A percentile compares a stretch with the other conserved stretches of the same genome.
Conservation (phyloP, 1,139 yeast species). For the Suhomyces coccinellae region DNA sequence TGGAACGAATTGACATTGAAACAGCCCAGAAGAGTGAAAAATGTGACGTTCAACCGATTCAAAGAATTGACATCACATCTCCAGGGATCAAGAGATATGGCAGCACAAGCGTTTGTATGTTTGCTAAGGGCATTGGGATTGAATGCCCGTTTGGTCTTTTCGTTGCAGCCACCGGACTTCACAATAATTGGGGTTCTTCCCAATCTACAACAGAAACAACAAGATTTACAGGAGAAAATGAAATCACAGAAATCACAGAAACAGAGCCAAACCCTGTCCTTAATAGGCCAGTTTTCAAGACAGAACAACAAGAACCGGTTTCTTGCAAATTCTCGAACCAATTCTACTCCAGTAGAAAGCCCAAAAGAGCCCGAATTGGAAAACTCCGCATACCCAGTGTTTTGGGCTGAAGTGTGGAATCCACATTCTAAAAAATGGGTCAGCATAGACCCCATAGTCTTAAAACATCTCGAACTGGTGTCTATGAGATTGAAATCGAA, state of each 20-base stretch:
- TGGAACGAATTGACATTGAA: conserved; percentile 55
- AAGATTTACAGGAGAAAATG: conserved; percentile 4
- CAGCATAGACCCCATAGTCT: conserved; percentile 78
- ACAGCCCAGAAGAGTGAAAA: conserved; percentile 20
- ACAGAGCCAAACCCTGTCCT: not conserved
- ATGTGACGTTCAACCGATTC: conserved; percentile 42
- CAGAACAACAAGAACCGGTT: conserved; percentile 8
- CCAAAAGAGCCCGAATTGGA: conserved; percentile 17
- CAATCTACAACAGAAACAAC: conserved; percentile 8
- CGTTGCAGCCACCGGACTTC: conserved; percentile 89
- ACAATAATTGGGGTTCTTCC: conserved; percentile 38
- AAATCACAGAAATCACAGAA: not conserved
- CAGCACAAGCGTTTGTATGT: conserved; percentile 86
- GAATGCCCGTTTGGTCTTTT: conserved; percentile 72
- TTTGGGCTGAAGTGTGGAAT: conserved; percentile 97
- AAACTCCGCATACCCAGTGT: conserved; percentile 60
- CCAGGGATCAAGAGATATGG: conserved; percentile 75
- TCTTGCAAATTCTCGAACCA: not conserved
- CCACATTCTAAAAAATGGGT: conserved; percentile 70
- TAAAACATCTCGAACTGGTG: conserved; percentile 62
- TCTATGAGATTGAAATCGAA: conserved; percentile 58
- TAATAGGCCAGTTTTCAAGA: conserved; percentile 6
- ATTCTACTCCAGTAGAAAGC: not conserved
- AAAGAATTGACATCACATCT: conserved; percentile 39
- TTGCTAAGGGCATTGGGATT: conserved; percentile 70